Percentiles rank a stretch among this genome's conserved stretches.
phyloP scores from a whole-genome alignment of 2,329 filamentous ascomycete genomes.

The Diplocarpon mali region DNA sequence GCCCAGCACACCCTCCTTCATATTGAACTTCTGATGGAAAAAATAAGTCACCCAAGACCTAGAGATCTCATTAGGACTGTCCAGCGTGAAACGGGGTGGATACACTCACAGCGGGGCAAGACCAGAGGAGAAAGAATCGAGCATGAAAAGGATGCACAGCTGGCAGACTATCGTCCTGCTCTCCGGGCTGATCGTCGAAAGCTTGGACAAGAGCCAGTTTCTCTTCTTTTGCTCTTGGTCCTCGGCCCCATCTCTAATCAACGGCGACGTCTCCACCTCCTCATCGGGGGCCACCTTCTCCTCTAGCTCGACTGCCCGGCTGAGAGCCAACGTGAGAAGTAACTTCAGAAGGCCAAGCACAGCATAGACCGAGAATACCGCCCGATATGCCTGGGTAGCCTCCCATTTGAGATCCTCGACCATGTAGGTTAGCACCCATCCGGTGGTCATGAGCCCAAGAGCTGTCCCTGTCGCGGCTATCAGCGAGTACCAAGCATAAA shows the following conservation, averaged over 20 bases:
- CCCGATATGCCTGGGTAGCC: conserved; percentile 37
- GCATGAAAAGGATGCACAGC: conserved; percentile 31
- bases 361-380: conserved; percentile 48
- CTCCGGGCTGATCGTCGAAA: too few species aligned
- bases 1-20: conserved; percentile 40
- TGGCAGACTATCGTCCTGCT: conserved; percentile 34
- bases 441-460: conserved; percentile 45
- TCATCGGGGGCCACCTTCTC: conserved; percentile 25
- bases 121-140: conserved; percentile 46
- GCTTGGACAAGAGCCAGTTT: too few species aligned
- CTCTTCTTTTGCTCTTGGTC: conserved; percentile 9
- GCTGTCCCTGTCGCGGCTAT: conserved; percentile 49
- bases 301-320: conserved; percentile 30
- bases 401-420: conserved; percentile 33
- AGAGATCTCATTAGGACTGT: conserved; percentile 33
- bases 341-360: conserved; percentile 46
- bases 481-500: conserved; percentile 53
- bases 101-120: too few species aligned
- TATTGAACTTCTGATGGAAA: conserved; percentile 37
- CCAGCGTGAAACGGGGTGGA: too few species aligned
- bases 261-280: conserved; percentile 22
- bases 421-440: conserved; percentile 46
- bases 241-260: conserved; percentile 12
- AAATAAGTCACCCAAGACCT: conserved; percentile 48
- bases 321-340: conserved; percentile 38